Percentiles rank a stretch among this genome's conserved stretches.
phyloP scores from a whole-genome alignment of 495 filamentous ascomycete genomes.

The Penicillium canariense region DNA sequence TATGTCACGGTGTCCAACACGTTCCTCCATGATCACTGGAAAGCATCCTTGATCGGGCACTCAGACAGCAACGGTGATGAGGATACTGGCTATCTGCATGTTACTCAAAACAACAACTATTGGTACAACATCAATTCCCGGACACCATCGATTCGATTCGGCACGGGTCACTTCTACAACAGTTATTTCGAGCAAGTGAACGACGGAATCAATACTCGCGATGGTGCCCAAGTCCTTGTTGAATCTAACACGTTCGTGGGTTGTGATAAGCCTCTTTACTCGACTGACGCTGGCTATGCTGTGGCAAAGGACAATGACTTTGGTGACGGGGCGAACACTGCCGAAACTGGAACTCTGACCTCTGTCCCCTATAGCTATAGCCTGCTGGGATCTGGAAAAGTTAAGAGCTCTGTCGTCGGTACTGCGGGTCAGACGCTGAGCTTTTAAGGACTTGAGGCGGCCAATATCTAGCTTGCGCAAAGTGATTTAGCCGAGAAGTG shows the following conservation, averaged over 20 bases:
- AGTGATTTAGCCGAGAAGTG: too few species aligned
- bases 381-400: constrained; percentile 41
- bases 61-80: constrained; percentile 40
- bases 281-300: constrained; percentile 53
- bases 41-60: constrained; percentile 62
- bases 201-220: constrained; percentile 63
- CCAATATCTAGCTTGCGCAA: too few species aligned
- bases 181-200: constrained; percentile 45
- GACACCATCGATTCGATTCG: constrained; percentile 60
- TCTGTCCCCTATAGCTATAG: constrained; percentile 52
- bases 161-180: constrained; percentile 56
- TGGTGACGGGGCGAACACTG: constrained; percentile 46
- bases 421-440: constrained; percentile 55
- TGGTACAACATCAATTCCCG: constrained; percentile 62
- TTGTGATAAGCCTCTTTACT: constrained; percentile 49
- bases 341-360: constrained; percentile 45
- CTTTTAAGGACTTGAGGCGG: too few species aligned
- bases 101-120: constrained; percentile 64
- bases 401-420: constrained; percentile 44
- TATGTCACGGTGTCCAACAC: constrained; percentile 52
- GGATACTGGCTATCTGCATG: constrained; percentile 53
- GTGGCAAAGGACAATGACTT: constrained; percentile 56
- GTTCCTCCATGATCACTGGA: constrained; percentile 62
- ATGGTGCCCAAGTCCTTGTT: constrained; percentile 62
- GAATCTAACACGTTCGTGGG: constrained; percentile 58